Conservation (phyloP, 441 rosid genomes). For the Cnidoscolus chayamansa region DNA sequence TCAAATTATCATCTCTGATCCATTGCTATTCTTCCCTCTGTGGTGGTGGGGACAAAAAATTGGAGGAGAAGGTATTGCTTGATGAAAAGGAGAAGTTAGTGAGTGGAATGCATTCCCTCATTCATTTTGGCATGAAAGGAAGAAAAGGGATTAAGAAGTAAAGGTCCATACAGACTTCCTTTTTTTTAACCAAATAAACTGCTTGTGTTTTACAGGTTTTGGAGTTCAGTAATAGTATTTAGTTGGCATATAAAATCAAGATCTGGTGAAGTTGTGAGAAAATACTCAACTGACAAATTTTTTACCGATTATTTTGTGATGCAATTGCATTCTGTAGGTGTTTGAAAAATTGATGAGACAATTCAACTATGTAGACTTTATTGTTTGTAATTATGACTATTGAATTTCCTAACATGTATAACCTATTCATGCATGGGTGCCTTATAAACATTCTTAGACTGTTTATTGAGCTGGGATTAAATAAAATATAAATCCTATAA, state of each 20-base stretch:
- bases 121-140: neutral
- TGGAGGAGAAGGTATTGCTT: neutral
- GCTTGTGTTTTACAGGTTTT: neutral
- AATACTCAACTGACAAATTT: neutral
- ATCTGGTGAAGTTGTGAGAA: conserved; percentile 3
- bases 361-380: neutral
- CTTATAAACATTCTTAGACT: conserved; percentile 4
- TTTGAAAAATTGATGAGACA: neutral
- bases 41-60: neutral
- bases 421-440: neutral
- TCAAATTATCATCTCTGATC: neutral
- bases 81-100: neutral
- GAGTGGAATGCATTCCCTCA: neutral
- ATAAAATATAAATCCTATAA: conserved; percentile 10
- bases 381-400: neutral
- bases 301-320: neutral
- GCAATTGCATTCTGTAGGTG: neutral
- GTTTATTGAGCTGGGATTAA: neutral
- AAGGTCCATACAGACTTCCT: neutral
- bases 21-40: neutral
- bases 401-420: neutral
- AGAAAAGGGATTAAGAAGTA: neutral
- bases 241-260: conserved; percentile 3
- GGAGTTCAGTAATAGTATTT: neutral
- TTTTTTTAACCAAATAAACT: neutral